These are phyloP conservation scores for Dysphania ambrosioides DNA, from an alignment of 148 eudicot genomes.

Conservation along the genomic window DNA sequence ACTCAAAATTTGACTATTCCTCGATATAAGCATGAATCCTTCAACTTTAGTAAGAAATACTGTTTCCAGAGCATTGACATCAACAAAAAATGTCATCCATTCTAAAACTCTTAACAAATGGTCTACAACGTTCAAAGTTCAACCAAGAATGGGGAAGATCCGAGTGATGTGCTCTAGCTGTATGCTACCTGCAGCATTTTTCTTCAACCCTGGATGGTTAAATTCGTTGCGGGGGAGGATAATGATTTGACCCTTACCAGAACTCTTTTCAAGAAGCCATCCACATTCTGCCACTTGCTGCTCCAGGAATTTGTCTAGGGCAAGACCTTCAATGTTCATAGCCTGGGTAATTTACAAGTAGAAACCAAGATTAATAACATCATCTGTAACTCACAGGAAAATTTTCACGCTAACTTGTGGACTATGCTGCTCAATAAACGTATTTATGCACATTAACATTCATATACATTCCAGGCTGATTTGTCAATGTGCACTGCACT, in stretches of 20 bases:
- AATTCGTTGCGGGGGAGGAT: conserved; percentile 65
- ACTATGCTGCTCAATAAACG: not conserved
- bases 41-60: not conserved
- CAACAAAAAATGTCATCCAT: not conserved
- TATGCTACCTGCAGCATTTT: conserved; percentile 58
- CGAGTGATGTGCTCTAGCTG: conserved; percentile 78
- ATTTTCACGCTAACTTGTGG: not conserved
- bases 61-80: not conserved
- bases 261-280: conserved; percentile 71
- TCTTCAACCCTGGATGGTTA: conserved; percentile 85
- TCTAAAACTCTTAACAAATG: not conserved
- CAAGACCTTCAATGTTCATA: conserved; percentile 71
- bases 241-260: conserved; percentile 58
- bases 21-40: not conserved
- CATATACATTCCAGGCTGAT: not conserved
- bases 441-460: too few species aligned
- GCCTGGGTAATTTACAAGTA: conserved; percentile 43
- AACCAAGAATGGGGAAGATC: conserved; percentile 86
- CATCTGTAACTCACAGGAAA: not conserved
- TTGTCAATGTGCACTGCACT: not conserved
- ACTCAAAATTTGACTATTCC: conserved; percentile 3
- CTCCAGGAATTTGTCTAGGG: conserved; percentile 85
- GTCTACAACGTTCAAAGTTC: not conserved
- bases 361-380: not conserved
- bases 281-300: conserved; percentile 61